Conservation (phyloP, 768 basidiomycete species). For the Pleurotus giganteus region DNA sequence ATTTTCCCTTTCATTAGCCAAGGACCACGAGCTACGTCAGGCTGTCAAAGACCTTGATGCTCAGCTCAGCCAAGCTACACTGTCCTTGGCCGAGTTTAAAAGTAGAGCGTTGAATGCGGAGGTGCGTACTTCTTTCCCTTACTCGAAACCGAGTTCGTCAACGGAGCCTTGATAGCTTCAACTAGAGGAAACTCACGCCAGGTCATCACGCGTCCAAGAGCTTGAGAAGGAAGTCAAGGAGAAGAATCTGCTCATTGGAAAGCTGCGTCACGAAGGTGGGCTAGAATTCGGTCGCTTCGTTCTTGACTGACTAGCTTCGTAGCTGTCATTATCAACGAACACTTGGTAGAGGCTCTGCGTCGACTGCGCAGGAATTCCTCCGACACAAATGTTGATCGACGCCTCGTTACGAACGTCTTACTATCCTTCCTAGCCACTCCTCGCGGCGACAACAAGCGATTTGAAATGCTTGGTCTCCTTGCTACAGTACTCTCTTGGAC, state of each 20-base stretch:
- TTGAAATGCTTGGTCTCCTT: conserved; percentile 92
- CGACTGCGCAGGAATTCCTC: conserved; percentile 83
- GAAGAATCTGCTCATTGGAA: conserved; percentile 92
- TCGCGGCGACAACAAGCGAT: conserved; percentile 89
- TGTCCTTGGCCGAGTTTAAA: conserved; percentile 88
- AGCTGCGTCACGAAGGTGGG: conserved; percentile 91
- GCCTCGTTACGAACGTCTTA: conserved; percentile 92
- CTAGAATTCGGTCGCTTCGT: conserved; percentile 7
- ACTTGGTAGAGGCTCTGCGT: conserved; percentile 96
- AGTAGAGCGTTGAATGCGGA: conserved; percentile 86
- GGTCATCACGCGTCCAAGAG: conserved; percentile 62
- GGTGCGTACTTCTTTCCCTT: conserved; percentile 36
- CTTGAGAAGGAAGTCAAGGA: conserved; percentile 93
- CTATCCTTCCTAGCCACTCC: conserved; percentile 88
- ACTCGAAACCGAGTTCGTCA: conserved; percentile 7
- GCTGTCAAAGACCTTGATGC: conserved; percentile 81
- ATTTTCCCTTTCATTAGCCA: conserved; percentile 47
- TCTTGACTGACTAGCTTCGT: conserved; percentile 1
- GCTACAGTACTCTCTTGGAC: conserved; percentile 91
- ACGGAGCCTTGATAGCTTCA: conserved; percentile 46
- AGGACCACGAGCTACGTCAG: conserved; percentile 85
- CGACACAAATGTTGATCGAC: conserved; percentile 90
- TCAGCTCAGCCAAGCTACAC: conserved; percentile 65
- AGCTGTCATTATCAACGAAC: conserved; percentile 98
- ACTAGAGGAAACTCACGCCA: conserved; percentile 70